Base-by-base conservation (phyloP, 2,329 filamentous ascomycete genomes). In the Aspergillus sp. region DNA sequence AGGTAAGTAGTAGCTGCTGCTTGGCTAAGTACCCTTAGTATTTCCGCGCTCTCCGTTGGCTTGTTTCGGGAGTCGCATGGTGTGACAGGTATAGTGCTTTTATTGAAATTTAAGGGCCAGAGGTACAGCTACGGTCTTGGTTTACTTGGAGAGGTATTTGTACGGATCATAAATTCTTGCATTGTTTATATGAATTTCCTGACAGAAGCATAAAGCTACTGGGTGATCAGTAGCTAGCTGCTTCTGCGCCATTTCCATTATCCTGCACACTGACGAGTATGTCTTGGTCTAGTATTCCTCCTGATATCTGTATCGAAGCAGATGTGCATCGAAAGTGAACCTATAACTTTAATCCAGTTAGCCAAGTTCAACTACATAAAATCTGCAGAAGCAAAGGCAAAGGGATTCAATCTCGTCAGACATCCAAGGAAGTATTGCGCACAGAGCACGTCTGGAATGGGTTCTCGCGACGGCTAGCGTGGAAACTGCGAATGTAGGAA, bases 401-500 rank as follows among this genome's bases (percentile, higher is more conserved):
- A 54, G 25, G 25, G 2, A 28, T 5, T 30, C 53, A 58, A 59
- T 61, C 38, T 57, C 59, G 53, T 70, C 73, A 75, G 72, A 75
- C 73, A 75, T 75, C 73, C 73, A 75, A 75, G 73, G 73, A 75
- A 75, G 73, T 70, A 68, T 66, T 70, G 68, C 73, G 72, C 72
- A 67, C 73, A 75, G 58, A 61, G 70, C 68, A 36, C 69, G 69
- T 70, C 72, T 50, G 13, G 62, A 64, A 71, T 72, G 67, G 72
- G 72, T 74, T 74, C 69, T 71, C 58, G 69, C 71, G 71, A 74
- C 69, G 71, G 64, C 73, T 74, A 73, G 72, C 72, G 73, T 75
- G 73, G 71, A 75, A 75, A 74, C 73, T 75, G 73, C 75, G 75
- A 77, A 77, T 77, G 74, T 76, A 73, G 73, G 73, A 75, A 71